Percentiles rank a stretch among this genome's conserved stretches.
phyloP scores from a whole-genome alignment of 2,329 filamentous ascomycete species.

The Colletotrichum sp. region DNA sequence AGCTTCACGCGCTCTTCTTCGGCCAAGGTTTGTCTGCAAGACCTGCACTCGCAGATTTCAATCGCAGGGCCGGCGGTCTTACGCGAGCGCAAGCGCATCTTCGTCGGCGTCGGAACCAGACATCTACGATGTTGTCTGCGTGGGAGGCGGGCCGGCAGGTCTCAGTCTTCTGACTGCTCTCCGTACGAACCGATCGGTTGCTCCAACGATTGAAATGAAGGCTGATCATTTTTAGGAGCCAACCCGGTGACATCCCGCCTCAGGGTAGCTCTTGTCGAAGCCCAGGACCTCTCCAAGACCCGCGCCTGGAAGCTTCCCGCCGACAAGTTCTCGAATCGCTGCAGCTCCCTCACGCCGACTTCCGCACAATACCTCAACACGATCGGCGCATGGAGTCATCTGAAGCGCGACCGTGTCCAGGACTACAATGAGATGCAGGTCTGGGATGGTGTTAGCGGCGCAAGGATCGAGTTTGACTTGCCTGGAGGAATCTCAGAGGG shows the following conservation, averaged over 20 bases:
- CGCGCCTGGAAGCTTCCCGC: constrained; percentile 69
- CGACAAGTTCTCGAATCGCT: constrained; percentile 86
- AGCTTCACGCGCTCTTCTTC: constrained; percentile 25
- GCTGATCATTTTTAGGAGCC: constrained; percentile 58
- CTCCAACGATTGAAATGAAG: not conserved
- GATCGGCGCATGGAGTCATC: constrained; percentile 85
- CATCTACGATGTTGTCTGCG: constrained; percentile 91
- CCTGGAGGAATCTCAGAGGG: constrained; percentile 49
- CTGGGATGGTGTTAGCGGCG: constrained; percentile 92
- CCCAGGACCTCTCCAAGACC: constrained; percentile 78
- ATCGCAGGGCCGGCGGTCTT: constrained; percentile 32
- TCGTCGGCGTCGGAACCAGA: constrained; percentile 48
- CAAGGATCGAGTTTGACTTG: constrained; percentile 90
- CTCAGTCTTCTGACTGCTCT: constrained; percentile 81
- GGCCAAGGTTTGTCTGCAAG: constrained; percentile 47
- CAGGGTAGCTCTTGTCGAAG: constrained; percentile 87
- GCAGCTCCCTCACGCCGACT: constrained; percentile 89
- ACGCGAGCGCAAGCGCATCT: constrained; percentile 8
- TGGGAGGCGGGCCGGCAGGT: constrained; percentile 88
- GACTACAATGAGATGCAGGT: constrained; percentile 96
- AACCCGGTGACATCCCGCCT: constrained; percentile 78
- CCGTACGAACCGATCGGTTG: constrained; percentile 53
- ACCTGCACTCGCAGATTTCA: constrained; percentile 48
- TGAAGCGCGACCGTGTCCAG: constrained; percentile 77
- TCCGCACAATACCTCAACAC: constrained; percentile 82